Evolutionary conservation across 768 basidiomycete genomes (phyloP), one percentile per base, ranked within the genome.

Genomic region (Lepiota venenata): DNA sequence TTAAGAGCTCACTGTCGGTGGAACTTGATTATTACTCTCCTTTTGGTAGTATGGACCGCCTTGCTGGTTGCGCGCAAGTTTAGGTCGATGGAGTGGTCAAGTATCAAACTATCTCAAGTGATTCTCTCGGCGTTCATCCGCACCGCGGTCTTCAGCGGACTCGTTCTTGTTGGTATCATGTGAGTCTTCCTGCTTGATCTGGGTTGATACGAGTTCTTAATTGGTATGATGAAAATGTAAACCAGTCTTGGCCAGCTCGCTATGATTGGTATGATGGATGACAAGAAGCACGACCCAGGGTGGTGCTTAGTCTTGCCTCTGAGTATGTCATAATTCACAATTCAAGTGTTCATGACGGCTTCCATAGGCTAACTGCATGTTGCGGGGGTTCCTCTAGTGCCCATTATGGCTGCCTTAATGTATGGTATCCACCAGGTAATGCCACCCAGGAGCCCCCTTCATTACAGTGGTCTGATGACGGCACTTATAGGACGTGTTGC

Each of bases 121-220:
- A 42, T 46, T 27, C 22, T 45, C 14, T 53, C 52, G 16, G 52
- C 52, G 4, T 53, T 53, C 52, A 46, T 53, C 22, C 52, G 52
- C 18, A 52, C 50, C 32, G 7, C 8, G 16, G 22, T 43, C 2
- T 52, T 52, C 16, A 43, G 18, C 15, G 50, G 40, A 22, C 12
- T 52, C 21, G 39, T 41, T 8, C 18, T 52, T 2, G 50, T 22
- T 35, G 50, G 50, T 16, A 35, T 35, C 27, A 15, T 39, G 37
- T 53, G 35, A 14, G 43, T 45, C 16, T 16, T 45, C 35, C n/a
- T 2, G 10, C 12, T 16, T 10, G 4, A 12, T 22, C 43, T 11
- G 12, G 11, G 6, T 15, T 36, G 20, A 36, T 38, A 12, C 25
- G n/a, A 7, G 11, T 32, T 39, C 37, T 18, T 20, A 4, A 38